Evolutionary conservation across 768 basidiomycete species (phyloP), one percentile per base, ranked within the genome.

Genomic region (Agaricus sinodeliciosus): DNA sequence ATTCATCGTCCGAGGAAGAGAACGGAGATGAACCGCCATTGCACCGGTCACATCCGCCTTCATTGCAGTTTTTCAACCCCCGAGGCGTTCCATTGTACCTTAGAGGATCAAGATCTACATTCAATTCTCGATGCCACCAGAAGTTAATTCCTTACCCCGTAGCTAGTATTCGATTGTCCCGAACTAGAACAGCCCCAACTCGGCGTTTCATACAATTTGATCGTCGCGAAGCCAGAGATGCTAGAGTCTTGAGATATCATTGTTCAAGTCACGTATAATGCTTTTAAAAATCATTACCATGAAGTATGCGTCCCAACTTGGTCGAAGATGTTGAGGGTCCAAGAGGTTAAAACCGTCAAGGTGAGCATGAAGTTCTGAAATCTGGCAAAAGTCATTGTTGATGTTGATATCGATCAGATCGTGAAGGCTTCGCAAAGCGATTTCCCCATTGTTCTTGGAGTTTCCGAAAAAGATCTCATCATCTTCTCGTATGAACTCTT

Each of bases 201-300:
- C 96, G 80, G 7, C 94, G 80, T 66, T 97, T 96, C 94, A 97
- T 96, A 65, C 94, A 96, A 63, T 96, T 96, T 3, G 92, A 94
- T 31, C 92, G 76, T 55, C 80, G 83, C 12, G 94, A 91, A 13
- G 94, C 94, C 35, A 97, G 77, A 15, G 87, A 86, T 12, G 95
- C 94, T 28, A 97, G 75, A 3, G 87, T 93, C 90, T 22, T 93
- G 60, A 25, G 22, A 26, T 8, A 18, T 19, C 28, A 48, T 39
- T 25, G 15, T 40, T 25, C n/a, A 36, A 34, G 6, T 27, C 26
- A 34, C 19, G 7, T 22, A 15, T 13, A 28, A 9, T 9, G 31
- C 11, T 43, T 35, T 35, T 19, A n/a, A 27, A 19, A 1, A 44
- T 53, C 51, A 77, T 55, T 55, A 87, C 92, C 95, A 98, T 98